Evolutionary conservation across 305 asterid genomes (phyloP).

Genomic region (Solanum chacoense): DNA sequence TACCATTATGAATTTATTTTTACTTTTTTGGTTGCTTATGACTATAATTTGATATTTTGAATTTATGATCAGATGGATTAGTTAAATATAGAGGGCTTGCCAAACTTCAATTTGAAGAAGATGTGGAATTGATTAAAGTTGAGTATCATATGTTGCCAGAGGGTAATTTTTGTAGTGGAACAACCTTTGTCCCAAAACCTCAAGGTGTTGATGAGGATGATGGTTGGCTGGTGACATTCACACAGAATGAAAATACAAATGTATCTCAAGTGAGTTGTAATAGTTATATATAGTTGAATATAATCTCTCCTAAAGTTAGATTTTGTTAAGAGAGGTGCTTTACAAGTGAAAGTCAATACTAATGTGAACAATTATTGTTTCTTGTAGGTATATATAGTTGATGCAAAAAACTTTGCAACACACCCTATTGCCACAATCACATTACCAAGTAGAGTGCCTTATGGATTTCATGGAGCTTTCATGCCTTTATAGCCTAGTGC

Average conservation of each 20-base stretch:
- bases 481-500: constrained; percentile 3
- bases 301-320: not conserved
- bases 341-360: not conserved
- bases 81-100: constrained; percentile 58
- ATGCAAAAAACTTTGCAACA: constrained; percentile 24
- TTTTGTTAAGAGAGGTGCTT: not conserved
- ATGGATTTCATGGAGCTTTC: constrained; percentile 52
- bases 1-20: not conserved
- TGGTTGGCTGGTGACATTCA: constrained; percentile 51
- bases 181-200: constrained; percentile 38
- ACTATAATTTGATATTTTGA: not conserved
- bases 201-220: constrained; percentile 50
- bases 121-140: constrained; percentile 19
- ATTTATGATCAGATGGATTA: constrained; percentile 27
- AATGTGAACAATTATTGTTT: not conserved
- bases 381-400: constrained; percentile 32
- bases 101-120: constrained; percentile 32
- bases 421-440: constrained; percentile 33
- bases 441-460: constrained; percentile 43
- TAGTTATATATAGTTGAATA: not conserved
- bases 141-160: constrained; percentile 46
- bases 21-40: not conserved
- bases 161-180: constrained; percentile 53
- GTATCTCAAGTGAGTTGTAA: constrained; percentile 35
- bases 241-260: constrained; percentile 37